phyloP scores from a whole-genome alignment of 129 eudicot genomes.

The Arctium lappa region DNA sequence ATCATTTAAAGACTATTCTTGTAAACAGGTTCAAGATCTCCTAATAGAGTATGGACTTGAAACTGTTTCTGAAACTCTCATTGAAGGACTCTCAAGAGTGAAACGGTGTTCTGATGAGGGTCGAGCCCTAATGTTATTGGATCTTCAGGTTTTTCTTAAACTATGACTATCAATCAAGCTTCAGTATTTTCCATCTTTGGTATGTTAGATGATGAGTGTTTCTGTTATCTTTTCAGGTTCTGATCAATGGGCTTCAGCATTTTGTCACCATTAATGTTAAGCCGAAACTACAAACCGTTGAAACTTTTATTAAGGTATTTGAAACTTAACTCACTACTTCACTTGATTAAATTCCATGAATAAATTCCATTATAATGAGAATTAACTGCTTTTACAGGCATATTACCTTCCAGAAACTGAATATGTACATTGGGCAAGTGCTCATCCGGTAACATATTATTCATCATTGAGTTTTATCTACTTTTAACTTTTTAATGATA shows the following conservation, averaged over 20 bases:
- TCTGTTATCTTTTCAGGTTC: slow-evolving; percentile 49
- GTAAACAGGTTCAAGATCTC: slow-evolving; percentile 68
- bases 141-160: slow-evolving; percentile 78
- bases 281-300: slow-evolving; percentile 77
- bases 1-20: background rate
- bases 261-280: slow-evolving; percentile 64
- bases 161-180: background rate
- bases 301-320: slow-evolving; percentile 77
- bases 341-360: background rate
- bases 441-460: slow-evolving; percentile 72
- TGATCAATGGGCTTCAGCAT: slow-evolving; percentile 92
- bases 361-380: background rate
- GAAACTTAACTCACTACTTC: background rate
- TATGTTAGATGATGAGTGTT: background rate
- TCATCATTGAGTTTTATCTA: background rate
- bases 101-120: slow-evolving; percentile 96
- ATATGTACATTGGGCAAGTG: slow-evolving; percentile 86
- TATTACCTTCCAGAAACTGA: slow-evolving; percentile 99
- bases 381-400: slow-evolving; percentile 52
- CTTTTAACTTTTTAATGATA: background rate
- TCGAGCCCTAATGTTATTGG: slow-evolving; percentile 93
- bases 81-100: slow-evolving; percentile 93
- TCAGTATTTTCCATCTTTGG: background rate
- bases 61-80: slow-evolving; percentile 71
- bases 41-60: slow-evolving; percentile 83